Evolutionary conservation across 305 asterid species (phyloP), one percentile per base, ranked within the genome.

Genomic region (Euphrasia arctica): DNA sequence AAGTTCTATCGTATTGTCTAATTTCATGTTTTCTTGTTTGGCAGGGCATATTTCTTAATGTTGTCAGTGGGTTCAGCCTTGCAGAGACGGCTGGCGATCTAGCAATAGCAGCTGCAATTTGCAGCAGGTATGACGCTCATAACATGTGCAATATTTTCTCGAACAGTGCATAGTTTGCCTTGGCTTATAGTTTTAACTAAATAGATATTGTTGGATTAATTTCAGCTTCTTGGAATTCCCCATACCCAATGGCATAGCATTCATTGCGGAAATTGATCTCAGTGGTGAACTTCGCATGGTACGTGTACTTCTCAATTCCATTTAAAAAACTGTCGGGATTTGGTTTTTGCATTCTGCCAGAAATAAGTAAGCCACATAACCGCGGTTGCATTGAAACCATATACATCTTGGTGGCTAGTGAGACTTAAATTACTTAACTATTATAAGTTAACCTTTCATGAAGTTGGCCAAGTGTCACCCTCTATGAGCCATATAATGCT

Each of bases 61-160:
- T 93, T 45, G 81, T 88, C n/a, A 83, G 95, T 67, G 97, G 97
- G 41, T 64, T 77, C 71, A 78, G 55, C 66, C 77, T 93, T 63
- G 78, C 83, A 4, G 97, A 90, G 82, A 93, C 96, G 29, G 95
- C 97, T 64, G 97, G 95, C 27, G 99, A 93, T 81, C 88, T 90
- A 62, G 95, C 99, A 58, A 77, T 88, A 66, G 98, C 95, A 62
- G 97, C 98, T 15, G 96, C 97, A 70, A 85, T 93, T 64, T 93
- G 99, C 79, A 93, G 99, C 97, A 90, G 96, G 99, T 75, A 81
- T 74, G 86, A 9, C 64, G 34, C 60, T 47, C 10, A 62, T 56
- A 56, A 54, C 15, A 47, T 13, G 15, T 60, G 72, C 3, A 14
- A 32, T 45, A 14, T 7, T 61, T 64, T 50, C 8, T 27, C 28